Evolutionary conservation across 345 rosid genomes (phyloP), one percentile per base, ranked within the genome.

Genomic region (Heritiera fomes): DNA sequence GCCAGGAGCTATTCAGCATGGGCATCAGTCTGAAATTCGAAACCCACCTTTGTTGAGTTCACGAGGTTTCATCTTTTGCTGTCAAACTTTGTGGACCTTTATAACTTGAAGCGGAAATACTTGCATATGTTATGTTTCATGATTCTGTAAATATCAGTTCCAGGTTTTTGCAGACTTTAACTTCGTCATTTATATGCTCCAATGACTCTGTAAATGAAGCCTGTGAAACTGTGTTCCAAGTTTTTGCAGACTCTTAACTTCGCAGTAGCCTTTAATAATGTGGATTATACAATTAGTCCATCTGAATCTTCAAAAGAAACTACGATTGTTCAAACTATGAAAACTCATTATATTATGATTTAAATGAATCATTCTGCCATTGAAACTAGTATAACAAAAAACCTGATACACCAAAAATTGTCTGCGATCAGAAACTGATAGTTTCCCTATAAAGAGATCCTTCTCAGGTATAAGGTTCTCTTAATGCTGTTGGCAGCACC

Each of bases 1-100:
- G 85, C 75, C 94, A 95, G 80, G 97, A 93, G 88, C 94, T 90
- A 17, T 95, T 91, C 86, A 90, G 94, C 73, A 93, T 95, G 98
- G 95, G 94, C 6, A 93, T 91, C 20, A 77, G 78, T 68, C 82
- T 93, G 78, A 90, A 91, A 85, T 93, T 89, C 23, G 93, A 88
- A 15, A 89, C 94, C 30, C 68, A 56, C 14, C 73, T 84, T 14
- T 92, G 93, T 78, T 95, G 86, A 84, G 76, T 59, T 49, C 3
- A 2, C 18, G n/a, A 11, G 78, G 77, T 40, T 3, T 38, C n/a
- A 23, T 58, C 49, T 74, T 61, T 46, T 43, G 77, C 49, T 5
- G 63, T 34, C 7, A 53, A 53, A 73, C 76, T 73, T n/a, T 11
- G 8, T 34, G 49, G 14, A 73, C 20, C 9, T 13, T 55, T 10